A percentile compares a stretch with the other conserved stretches of the same genome.
Evolutionary conservation across 2,329 filamentous ascomycete genomes (phyloP).

Genomic region (Orbilia javanica): DNA sequence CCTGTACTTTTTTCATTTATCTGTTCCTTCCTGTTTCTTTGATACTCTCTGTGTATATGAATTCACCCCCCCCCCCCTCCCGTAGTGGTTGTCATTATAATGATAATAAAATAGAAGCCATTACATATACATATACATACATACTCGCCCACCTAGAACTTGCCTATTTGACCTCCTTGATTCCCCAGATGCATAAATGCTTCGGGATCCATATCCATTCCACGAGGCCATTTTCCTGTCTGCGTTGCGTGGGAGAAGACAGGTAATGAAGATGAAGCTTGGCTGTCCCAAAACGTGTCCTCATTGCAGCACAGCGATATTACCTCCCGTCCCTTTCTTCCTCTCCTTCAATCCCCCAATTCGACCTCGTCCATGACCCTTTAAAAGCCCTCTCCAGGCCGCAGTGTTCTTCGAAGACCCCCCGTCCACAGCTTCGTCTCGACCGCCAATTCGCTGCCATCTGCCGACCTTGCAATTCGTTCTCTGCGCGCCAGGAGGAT

Average conservation of each 20-base stretch:
- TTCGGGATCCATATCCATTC: neutral
- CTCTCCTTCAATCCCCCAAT: slow-evolving; percentile 9
- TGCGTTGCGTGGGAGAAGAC: slow-evolving; percentile 25
- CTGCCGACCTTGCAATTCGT: neutral
- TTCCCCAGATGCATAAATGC: neutral
- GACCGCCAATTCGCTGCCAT: neutral
- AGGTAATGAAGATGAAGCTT: slow-evolving; percentile 42
- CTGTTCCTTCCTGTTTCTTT: too few species aligned
- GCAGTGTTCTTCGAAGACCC: neutral
- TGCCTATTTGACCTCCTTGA: neutral
- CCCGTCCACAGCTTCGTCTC: neutral
- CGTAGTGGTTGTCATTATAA: slow-evolving; percentile 18
- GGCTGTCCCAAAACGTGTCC: slow-evolving; percentile 56
- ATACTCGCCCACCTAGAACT: neutral
- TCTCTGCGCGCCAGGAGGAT: slow-evolving; percentile 2
- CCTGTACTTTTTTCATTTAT: neutral
- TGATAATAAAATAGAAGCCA: slow-evolving; percentile 18
- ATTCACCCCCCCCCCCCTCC: too few species aligned
- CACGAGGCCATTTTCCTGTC: neutral
- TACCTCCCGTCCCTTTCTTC: slow-evolving; percentile 15
- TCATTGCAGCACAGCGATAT: slow-evolving; percentile 31
- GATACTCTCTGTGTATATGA: neutral
- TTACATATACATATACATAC: neutral
- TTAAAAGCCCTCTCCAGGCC: neutral
- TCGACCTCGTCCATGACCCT: slow-evolving; percentile 6